phyloP scores from a whole-genome alignment of 208 protist genomes.

The Crithidia bombi region DNA sequence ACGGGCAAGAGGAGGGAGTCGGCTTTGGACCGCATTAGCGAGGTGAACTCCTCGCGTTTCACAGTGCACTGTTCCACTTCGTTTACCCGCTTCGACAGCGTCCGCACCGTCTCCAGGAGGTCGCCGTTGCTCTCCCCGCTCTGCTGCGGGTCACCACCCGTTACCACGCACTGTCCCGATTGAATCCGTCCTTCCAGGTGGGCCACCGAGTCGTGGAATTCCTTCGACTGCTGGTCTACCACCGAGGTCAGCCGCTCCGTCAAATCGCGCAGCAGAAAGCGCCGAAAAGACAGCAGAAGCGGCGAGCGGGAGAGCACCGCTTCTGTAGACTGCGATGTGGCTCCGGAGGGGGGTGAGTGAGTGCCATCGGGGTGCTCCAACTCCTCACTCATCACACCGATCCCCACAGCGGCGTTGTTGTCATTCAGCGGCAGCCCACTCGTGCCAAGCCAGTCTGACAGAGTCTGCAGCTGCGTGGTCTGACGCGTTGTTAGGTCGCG shows the following conservation, averaged over 20 bases:
- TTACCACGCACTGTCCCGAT: slow-evolving; percentile 20
- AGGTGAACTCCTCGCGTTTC: slow-evolving; percentile 49
- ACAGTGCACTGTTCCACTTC: slow-evolving; percentile 54
- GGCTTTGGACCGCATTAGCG: slow-evolving; percentile 57
- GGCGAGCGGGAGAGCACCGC: slow-evolving; percentile 53
- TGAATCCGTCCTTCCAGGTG: slow-evolving; percentile 45
- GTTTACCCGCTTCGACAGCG: slow-evolving; percentile 46
- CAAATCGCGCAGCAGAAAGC: slow-evolving; percentile 70
- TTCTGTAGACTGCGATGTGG: slow-evolving; percentile 31
- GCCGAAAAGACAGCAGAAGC: slow-evolving; percentile 77
- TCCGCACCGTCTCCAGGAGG: slow-evolving; percentile 24
- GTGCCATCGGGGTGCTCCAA: background rate
- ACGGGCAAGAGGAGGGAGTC: slow-evolving; percentile 52
- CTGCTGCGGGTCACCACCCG: slow-evolving; percentile 4
- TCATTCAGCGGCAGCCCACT: background rate
- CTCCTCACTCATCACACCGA: background rate
- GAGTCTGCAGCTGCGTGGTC: slow-evolving; percentile 14
- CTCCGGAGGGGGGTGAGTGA: slow-evolving; percentile 4
- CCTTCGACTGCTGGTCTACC: slow-evolving; percentile 58
- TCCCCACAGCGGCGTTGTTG: background rate
- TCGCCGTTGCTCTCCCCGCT: slow-evolving; percentile 4
- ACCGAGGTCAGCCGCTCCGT: slow-evolving; percentile 55
- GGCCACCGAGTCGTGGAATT: slow-evolving; percentile 46
- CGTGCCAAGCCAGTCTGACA: slow-evolving; percentile 29
- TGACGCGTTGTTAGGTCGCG: slow-evolving; percentile 22